These are phyloP conservation scores for Aspergillus baeticus DNA, from an alignment of 495 filamentous ascomycete species.

Conservation along the genomic window DNA sequence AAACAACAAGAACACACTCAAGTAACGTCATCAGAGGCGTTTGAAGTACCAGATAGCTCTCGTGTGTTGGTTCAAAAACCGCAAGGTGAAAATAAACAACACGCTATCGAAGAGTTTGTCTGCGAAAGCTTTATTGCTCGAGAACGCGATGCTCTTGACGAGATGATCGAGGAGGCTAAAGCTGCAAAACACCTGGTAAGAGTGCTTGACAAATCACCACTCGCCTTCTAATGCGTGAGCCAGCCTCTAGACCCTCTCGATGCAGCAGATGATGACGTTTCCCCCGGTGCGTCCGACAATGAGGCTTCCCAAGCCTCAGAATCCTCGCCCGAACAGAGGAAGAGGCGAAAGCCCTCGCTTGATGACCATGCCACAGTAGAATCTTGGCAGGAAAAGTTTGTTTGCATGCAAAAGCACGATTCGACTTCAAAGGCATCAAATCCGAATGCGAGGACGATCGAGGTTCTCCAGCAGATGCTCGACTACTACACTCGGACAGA, in stretches of 20 bases:
- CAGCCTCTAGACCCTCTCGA: conserved; percentile 46
- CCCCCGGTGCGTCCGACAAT: conserved; percentile 19
- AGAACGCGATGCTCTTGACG: conserved; percentile 52
- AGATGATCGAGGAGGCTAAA: conserved; percentile 56
- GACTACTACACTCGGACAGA: conserved; percentile 72
- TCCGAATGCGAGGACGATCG: conserved; percentile 75
- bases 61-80: not conserved
- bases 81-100: not conserved
- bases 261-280: conserved; percentile 21
- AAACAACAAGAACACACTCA: conserved; percentile 18
- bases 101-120: not conserved
- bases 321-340: conserved; percentile 28
- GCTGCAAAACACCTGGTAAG: conserved; percentile 54
- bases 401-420: conserved; percentile 66
- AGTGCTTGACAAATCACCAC: not conserved
- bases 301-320: conserved; percentile 20
- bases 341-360: conserved; percentile 25
- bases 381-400: conserved; percentile 54
- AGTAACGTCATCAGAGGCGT: conserved; percentile 17
- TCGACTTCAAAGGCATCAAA: conserved; percentile 34
- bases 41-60: not conserved
- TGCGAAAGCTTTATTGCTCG: not conserved
- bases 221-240: not conserved
- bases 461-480: conserved; percentile 77
- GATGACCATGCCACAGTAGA: conserved; percentile 14